Conservation (phyloP, 2,329 filamentous ascomycete species). For the Cercospora brassicicola region DNA sequence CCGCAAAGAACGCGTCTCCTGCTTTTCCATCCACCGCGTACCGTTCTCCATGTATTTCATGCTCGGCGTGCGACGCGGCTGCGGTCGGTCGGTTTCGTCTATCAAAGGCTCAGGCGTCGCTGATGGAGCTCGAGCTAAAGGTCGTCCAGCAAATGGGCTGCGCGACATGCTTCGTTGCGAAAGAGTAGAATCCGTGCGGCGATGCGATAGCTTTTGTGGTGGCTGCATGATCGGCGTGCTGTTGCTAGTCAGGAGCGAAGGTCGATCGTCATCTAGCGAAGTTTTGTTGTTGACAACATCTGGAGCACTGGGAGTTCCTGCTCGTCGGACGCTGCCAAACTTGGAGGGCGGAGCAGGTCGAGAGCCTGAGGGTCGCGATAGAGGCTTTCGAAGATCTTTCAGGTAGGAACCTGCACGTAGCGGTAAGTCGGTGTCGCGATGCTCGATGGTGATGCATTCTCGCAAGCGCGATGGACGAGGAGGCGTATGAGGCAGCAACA, state of each 20-base stretch:
- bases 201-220: slow-evolving; percentile 31
- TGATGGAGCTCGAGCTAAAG: slow-evolving; percentile 33
- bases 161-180: slow-evolving; percentile 15
- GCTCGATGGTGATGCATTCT: slow-evolving; percentile 21
- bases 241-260: slow-evolving; percentile 38
- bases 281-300: slow-evolving; percentile 17
- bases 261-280: slow-evolving; percentile 25
- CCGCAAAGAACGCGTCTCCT: slow-evolving; percentile 69
- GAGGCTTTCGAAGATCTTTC: slow-evolving; percentile 66
- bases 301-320: slow-evolving; percentile 26
- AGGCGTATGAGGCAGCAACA: slow-evolving; percentile 28
- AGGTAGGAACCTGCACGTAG: slow-evolving; percentile 64
- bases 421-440: slow-evolving; percentile 16
- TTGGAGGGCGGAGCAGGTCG: slow-evolving; percentile 61
- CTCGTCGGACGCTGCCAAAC: slow-evolving; percentile 34
- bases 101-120: slow-evolving; percentile 36
- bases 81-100: slow-evolving; percentile 49
- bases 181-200: slow-evolving; percentile 23
- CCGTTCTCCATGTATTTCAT: slow-evolving; percentile 72
- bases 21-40: slow-evolving; percentile 76
- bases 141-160: slow-evolving; percentile 37
- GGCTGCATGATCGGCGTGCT: slow-evolving; percentile 33
- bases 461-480: slow-evolving; percentile 26
- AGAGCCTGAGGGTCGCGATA: slow-evolving; percentile 68
- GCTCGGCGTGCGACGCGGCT: slow-evolving; percentile 54